Evolutionary conservation across 2,329 filamentous ascomycete genomes (phyloP).

Genomic region (Aspergillus ruber): DNA sequence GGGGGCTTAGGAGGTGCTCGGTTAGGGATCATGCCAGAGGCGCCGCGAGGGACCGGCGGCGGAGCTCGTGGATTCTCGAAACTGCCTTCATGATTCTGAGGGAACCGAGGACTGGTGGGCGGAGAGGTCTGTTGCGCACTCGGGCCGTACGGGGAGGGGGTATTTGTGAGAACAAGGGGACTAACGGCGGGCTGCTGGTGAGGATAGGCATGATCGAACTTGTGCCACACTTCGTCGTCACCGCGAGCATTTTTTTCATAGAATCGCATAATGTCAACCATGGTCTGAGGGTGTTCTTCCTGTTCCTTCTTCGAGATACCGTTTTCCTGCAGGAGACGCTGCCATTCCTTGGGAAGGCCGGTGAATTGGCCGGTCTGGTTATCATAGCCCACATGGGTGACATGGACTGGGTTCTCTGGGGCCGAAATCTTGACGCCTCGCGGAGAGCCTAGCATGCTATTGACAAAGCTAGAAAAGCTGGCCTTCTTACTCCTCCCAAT

Average conservation of each 20-base stretch:
- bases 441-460: constrained; percentile 73
- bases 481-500: constrained; percentile 70
- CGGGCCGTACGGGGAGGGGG: constrained; percentile 44
- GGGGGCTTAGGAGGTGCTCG: constrained; percentile 87
- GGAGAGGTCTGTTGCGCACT: constrained; percentile 65
- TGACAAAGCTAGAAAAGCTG: constrained; percentile 82
- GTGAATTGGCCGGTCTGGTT: constrained; percentile 95
- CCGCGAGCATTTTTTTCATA: constrained; percentile 90
- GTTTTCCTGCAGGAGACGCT: constrained; percentile 87
- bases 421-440: constrained; percentile 94
- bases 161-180: constrained; percentile 40
- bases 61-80: constrained; percentile 95
- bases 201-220: constrained; percentile 81
- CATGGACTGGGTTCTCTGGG: constrained; percentile 93
- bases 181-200: constrained; percentile 35
- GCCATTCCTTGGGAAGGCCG: constrained; percentile 95
- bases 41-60: constrained; percentile 68
- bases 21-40: constrained; percentile 62
- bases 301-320: constrained; percentile 95
- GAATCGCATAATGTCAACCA: constrained; percentile 92
- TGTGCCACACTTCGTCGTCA: constrained; percentile 87
- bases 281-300: constrained; percentile 89
- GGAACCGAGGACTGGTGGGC: constrained; percentile 78
- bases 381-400: constrained; percentile 96
- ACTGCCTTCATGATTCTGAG: constrained; percentile 81